Evolutionary conservation across 164 flowering plant genomes (phyloP), one percentile per base, ranked within the genome.

Genomic region (Hamamelis virginiana): DNA sequence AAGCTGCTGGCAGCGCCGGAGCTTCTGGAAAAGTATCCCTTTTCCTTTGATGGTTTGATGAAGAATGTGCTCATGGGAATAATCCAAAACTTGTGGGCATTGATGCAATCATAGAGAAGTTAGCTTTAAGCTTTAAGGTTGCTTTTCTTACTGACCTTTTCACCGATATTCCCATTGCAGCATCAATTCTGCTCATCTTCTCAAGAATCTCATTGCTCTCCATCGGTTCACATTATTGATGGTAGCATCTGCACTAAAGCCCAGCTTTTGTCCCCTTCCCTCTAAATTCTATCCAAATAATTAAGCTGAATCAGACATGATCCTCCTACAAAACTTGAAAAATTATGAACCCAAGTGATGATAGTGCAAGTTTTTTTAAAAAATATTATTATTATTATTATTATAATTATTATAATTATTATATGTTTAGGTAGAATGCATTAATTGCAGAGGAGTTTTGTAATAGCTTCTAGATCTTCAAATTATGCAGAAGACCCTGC

Each of bases 171-270:
- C 79, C 75, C n/a, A 68, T 26, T 48, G 68, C 71, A 75, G 83
- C 78, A 80, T 80, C 81, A 59, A 76, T 75, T 73, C 76, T 68
- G 50, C 71, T 64, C 76, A 72, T 73, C 72, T 63, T 66, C 52
- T n/a, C 48, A 25, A 72, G 76, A 70, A 72, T 78, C 67, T 26
- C 67, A 62, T 53, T 65, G 55, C 67, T 59, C 53, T 48, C 26
- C 44, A 58, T 18, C 67, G 44, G n/a, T n/a, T n/a, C n/a, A 66
- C 27, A 66, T 48, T 44, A 65, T 65, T 62, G 62, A 66, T 55
- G 38, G 69, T 27, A 43, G 67, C 70, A 64, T 62, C 73, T 58
- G 62, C 70, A 68, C 64, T 51, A 62, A 27, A 13, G 27, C 4
- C 23, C 51, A 71, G 55, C 76, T 69, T 74, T 71, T 68, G 65